Evolutionary conservation across 179 eudicot genomes (phyloP).

Genomic region (Silene noctiflora): DNA sequence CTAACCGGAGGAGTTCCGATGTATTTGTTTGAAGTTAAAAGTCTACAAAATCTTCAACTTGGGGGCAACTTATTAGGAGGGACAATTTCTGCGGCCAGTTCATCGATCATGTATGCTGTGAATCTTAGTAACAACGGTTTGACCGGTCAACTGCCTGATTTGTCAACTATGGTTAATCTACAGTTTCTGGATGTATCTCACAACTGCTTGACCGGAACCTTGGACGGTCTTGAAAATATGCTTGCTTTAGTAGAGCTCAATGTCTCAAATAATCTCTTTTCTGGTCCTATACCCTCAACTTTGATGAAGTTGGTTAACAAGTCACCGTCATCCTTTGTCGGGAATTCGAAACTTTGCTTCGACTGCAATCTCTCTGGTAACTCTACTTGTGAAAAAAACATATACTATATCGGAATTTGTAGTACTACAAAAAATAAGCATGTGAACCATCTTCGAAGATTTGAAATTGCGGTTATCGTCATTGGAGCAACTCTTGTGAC

Average conservation of each 20-base stretch:
- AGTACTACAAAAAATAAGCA: conserved; percentile 14
- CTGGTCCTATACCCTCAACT: conserved; percentile 55
- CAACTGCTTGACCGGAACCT: conserved; percentile 60
- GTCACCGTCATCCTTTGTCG: conserved; percentile 48
- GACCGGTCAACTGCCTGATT: conserved; percentile 51
- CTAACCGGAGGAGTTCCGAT: conserved; percentile 64
- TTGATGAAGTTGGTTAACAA: conserved; percentile 39
- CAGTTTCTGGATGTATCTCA: conserved; percentile 55
- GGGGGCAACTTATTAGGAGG: conserved; percentile 68
- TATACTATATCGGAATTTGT: conserved; percentile 38
- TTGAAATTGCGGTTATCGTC: conserved; percentile 41
- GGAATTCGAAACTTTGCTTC: conserved; percentile 57
- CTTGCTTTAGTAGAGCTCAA: conserved; percentile 42
- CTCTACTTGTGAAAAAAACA: conserved; percentile 26
- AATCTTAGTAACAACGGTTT: conserved; percentile 63
- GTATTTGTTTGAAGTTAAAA: conserved; percentile 38
- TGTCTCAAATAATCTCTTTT: conserved; percentile 58
- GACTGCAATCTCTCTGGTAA: conserved; percentile 28
- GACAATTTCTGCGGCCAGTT: conserved; percentile 49
- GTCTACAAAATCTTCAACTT: conserved; percentile 50
- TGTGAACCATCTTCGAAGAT: conserved; percentile 20
- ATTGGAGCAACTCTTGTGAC: conserved; percentile 37
- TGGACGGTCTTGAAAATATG: conserved; percentile 39
- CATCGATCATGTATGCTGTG: conserved; percentile 33
- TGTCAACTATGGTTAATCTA: conserved; percentile 42